Conservation (phyloP, 1,139 yeast genomes). For the Saccharomyces hybrid region DNA sequence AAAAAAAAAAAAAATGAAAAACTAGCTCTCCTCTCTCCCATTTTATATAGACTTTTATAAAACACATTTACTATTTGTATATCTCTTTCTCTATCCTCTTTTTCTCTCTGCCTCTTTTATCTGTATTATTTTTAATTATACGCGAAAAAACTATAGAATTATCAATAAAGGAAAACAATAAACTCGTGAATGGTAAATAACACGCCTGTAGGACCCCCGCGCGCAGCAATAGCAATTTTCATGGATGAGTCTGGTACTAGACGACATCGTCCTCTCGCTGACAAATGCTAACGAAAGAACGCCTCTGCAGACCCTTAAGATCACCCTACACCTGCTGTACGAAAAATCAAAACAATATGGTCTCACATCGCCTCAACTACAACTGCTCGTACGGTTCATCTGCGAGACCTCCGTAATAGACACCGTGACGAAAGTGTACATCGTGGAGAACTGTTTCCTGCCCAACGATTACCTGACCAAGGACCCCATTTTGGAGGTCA, state of each 20-base stretch:
- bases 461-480: constrained; percentile 31
- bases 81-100: too few relatives aligned
- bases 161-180: neutral
- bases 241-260: constrained; percentile 7
- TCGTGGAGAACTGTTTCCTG: constrained; percentile 28
- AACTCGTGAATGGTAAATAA: neutral
- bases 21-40: neutral
- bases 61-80: too few relatives aligned
- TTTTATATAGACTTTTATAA: too few relatives aligned
- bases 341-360: constrained; percentile 16
- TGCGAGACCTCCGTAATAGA: constrained; percentile 16
- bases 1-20: too few relatives aligned
- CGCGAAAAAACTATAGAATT: neutral
- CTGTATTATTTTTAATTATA: too few relatives aligned
- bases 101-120: too few relatives aligned
- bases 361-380: constrained; percentile 13
- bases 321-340: constrained; percentile 12
- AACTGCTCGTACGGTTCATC: constrained; percentile 14
- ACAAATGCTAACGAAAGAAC: constrained; percentile 6
- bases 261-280: constrained; percentile 5
- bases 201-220: neutral
- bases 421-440: constrained; percentile 17
- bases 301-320: constrained; percentile 10
- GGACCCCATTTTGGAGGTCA: constrained; percentile 24
- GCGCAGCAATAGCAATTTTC: neutral